Percentiles rank a stretch among this genome's conserved stretches.
Evolutionary conservation across 352 stramenopile genomes (phyloP).

Genomic region (Phytophthora uliginosa): DNA sequence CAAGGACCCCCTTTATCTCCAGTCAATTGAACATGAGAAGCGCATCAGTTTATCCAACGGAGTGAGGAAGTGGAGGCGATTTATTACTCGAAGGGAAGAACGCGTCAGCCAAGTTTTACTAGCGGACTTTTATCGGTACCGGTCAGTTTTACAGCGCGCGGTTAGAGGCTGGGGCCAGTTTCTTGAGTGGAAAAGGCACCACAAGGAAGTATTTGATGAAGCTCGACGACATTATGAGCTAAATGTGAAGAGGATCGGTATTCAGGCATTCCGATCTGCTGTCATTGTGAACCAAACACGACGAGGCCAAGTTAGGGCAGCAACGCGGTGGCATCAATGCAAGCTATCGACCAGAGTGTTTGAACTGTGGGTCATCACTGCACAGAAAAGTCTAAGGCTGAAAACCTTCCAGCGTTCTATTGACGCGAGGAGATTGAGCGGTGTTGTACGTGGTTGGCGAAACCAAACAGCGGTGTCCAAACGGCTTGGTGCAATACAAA

Average conservation of each 20-base stretch:
- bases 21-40: slow-evolving; percentile 10
- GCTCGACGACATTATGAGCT: slow-evolving; percentile 12
- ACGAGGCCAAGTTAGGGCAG: slow-evolving; percentile 8
- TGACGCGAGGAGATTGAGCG: slow-evolving; percentile 4
- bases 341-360: slow-evolving; percentile 14
- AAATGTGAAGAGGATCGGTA: slow-evolving; percentile 10
- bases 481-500: slow-evolving; percentile 1
- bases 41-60: slow-evolving; percentile 19
- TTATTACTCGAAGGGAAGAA: slow-evolving; percentile 8
- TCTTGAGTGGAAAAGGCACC: slow-evolving; percentile 13
- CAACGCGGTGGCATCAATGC: slow-evolving; percentile 23
- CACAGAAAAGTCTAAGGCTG: background rate
- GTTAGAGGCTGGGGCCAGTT: slow-evolving; percentile 20
- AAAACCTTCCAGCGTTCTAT: slow-evolving; percentile 7
- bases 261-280: slow-evolving; percentile 14
- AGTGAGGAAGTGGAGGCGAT: slow-evolving; percentile 33
- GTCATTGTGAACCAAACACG: background rate
- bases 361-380: slow-evolving; percentile 6
- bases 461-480: background rate
- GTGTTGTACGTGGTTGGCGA: slow-evolving; percentile 14
- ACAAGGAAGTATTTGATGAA: slow-evolving; percentile 13
- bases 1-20: slow-evolving; percentile 19
- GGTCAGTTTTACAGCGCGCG: slow-evolving; percentile 12
- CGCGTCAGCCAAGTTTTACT: slow-evolving; percentile 24
- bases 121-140: slow-evolving; percentile 44